A percentile compares a stretch with the other conserved stretches of the same genome.
Conservation (phyloP, 306 rosid species). For the Sindora glabra region DNA sequence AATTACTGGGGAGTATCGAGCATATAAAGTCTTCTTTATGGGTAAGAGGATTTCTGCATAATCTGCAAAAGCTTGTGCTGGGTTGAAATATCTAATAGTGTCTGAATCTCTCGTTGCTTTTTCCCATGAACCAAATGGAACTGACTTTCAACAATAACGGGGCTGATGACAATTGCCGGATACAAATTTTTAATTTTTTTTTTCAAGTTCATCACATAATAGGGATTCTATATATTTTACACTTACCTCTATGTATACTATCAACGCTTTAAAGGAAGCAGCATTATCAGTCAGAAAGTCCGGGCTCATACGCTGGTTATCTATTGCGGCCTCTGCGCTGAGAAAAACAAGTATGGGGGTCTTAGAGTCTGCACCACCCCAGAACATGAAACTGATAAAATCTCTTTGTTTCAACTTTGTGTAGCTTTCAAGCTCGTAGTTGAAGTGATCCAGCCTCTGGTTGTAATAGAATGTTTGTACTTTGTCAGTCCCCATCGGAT, state of each 20-base stretch:
- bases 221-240: too few relatives aligned
- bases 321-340: slow-evolving; percentile 42
- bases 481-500: neutral
- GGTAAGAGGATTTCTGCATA: slow-evolving; percentile 43
- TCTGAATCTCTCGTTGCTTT: slow-evolving; percentile 30
- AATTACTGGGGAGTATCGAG: too few relatives aligned
- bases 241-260: slow-evolving; percentile 46
- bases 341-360: slow-evolving; percentile 43
- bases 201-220: too few relatives aligned
- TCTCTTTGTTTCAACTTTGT: too few relatives aligned
- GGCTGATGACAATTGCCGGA: too few relatives aligned
- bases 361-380: too few relatives aligned
- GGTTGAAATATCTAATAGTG: slow-evolving; percentile 34
- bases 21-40: slow-evolving; percentile 26
- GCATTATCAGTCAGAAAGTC: slow-evolving; percentile 48
- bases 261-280: slow-evolving; percentile 29
- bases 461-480: slow-evolving; percentile 25
- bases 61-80: slow-evolving; percentile 58
- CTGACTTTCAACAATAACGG: slow-evolving; percentile 41
- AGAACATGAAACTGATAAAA: too few relatives aligned
- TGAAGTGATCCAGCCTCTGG: slow-evolving; percentile 57
- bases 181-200: too few relatives aligned
- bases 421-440: slow-evolving; percentile 35
- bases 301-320: neutral
- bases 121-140: slow-evolving; percentile 33